Base-by-base conservation (phyloP, 1,139 yeast species). In the Pichia sp. region DNA sequence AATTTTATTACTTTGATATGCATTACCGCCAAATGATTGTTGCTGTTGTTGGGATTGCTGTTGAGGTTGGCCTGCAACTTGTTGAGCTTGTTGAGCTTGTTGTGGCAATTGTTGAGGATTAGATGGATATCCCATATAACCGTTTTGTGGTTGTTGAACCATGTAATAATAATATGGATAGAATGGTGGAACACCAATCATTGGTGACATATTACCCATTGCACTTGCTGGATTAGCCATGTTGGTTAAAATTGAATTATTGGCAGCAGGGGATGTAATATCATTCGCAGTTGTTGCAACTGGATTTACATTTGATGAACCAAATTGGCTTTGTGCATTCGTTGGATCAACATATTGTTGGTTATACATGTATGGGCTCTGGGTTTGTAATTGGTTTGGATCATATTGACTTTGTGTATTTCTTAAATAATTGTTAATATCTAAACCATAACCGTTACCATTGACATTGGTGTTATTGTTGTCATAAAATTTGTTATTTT, bases 391-490 rank as follows among this genome's bases (percentile, higher is more conserved):
- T 41, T 54, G 57, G 32, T 51, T 53, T 39, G 52, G 57, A 40
- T 57, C 56, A 40, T 50, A 54, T 37, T 48, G 51, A 22, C 50
- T 22, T 53, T 57, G 50, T 52, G 54, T 55, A 42, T 54, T 56
- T 52, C 52, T 55, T 41, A 50, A 48, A 56, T 51, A 56, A 51
- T 54, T 63, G 57, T 52, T 58, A 45, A 52, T 55, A 43, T 59
- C 58, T 31, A 54, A 51, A 47, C 55, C 58, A 49, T 50, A 53
- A 51, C 16, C 16, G 16, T 51, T 55, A 54, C 52, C 56, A 59
- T 47, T 54, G 30, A 49, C 55, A 10, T 46, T 54, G 59, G 42
- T 54, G 56, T 35, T 54, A 52, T 52, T 51, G 57, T 49, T 54
- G 51, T 41, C 55, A 47, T 52, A 42, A 46, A 36, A 38, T 47